Base-by-base conservation (phyloP, 1,284 basidiomycete species). In the Marasmius oreades region DNA sequence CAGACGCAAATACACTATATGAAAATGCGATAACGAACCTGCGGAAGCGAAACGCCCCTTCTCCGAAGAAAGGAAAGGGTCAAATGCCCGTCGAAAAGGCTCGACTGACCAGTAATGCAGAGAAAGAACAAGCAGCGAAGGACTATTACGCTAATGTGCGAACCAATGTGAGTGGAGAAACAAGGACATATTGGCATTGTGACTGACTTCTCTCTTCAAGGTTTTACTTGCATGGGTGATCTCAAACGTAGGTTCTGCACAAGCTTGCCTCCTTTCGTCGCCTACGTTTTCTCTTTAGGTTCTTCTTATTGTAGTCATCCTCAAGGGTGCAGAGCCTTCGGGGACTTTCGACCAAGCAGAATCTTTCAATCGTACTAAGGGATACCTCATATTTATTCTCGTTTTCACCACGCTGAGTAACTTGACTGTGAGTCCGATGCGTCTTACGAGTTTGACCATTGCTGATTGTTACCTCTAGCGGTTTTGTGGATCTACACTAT, bases 101-200 rank as follows among this genome's bases (percentile, higher is more conserved):
- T 31, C 24, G 64, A 26, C 60, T 59, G 26, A 70, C 69, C 56
- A 78, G 68, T 44, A 70, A 75, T 24, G 78, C 80, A 36, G 82
- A 92, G 71, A 81, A 78, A 63, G 91, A 93, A 63, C 83, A 89
- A 64, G 81, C 81, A 14, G 90, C 90, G 20, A 92, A 90, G 68
- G 92, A 93, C 66, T 92, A 92, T 69, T 95, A 94, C 70, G 91
- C 92, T 0, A 92, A 90, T 68, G 91, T 97, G 62, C 77, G 94
- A 57, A 97, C 94, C 11, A 96, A 95, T 73, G 92, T 95, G 53
- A 61, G 82, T 70, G 45, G 45, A 46, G 18, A 7, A 22, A 12
- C 4, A 20, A 3, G 45, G 6, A 16, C 20, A 7, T 24, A n/a
- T 22, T 22, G 24, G 5, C 5, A 28, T 20, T 46, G 23, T 16